A percentile compares a stretch with the other conserved stretches of the same genome.
These are phyloP conservation scores for Phaeodactylum tricornutum DNA, from an alignment of 108 stramenopile species.

Conservation along the genomic window DNA sequence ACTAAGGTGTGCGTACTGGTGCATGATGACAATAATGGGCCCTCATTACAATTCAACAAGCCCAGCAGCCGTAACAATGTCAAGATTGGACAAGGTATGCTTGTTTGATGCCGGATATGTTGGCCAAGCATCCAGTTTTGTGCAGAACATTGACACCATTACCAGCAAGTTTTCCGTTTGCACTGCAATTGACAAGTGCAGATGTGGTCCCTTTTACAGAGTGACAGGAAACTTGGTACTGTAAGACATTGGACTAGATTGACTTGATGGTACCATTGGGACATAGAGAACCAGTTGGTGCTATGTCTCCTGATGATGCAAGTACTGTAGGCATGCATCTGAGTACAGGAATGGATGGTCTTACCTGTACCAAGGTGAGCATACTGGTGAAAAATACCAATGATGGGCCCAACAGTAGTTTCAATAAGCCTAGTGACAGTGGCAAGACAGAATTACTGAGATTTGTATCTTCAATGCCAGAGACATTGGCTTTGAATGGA, in stretches of 20 bases:
- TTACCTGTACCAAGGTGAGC: constrained; percentile 8
- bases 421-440: constrained; percentile 13
- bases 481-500: too few relatives aligned
- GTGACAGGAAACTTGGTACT: background rate
- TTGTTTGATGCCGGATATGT: constrained; percentile 22
- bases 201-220: background rate
- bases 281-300: too few relatives aligned
- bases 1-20: constrained; percentile 20
- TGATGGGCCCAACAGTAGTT: background rate
- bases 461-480: too few relatives aligned
- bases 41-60: constrained; percentile 3
- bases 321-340: too few relatives aligned
- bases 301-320: too few relatives aligned
- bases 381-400: constrained; percentile 23
- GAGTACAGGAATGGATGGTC: constrained; percentile 18
- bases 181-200: constrained; percentile 18
- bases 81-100: constrained; percentile 6
- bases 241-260: background rate
- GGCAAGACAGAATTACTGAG: too few relatives aligned
- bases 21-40: constrained; percentile 12
- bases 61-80: constrained; percentile 17
- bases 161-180: constrained; percentile 19
- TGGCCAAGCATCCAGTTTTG: constrained; percentile 1
- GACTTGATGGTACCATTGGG: too few relatives aligned
- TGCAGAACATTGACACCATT: constrained; percentile 5